These are phyloP conservation scores for Pythium brassicae DNA, from an alignment of 352 stramenopile species.

Conservation along the genomic window DNA sequence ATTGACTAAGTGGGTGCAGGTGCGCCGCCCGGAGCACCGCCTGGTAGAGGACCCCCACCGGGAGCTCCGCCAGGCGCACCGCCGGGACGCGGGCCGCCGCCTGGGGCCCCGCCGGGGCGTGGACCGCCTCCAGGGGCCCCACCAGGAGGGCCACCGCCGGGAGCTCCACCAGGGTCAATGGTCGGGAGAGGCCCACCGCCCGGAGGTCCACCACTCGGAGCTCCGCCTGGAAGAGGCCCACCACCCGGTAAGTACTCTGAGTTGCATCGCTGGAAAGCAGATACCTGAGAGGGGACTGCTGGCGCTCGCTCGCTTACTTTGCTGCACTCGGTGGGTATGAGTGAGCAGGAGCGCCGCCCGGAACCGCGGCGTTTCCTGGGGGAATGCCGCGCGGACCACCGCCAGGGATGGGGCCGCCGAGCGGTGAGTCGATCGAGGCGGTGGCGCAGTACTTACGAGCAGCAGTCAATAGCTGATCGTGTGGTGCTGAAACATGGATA, in stretches of 20 bases:
- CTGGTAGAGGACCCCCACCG: too few relatives aligned
- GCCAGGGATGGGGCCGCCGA: constrained; percentile 10
- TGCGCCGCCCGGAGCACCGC: not conserved
- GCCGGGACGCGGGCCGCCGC: constrained; percentile 1
- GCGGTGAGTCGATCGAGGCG: not conserved
- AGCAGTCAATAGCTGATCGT: too few relatives aligned
- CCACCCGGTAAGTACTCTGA: constrained; percentile 17
- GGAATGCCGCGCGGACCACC: constrained; percentile 6
- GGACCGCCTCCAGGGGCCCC: constrained; percentile 18
- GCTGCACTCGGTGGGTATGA: too few relatives aligned
- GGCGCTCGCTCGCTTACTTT: too few relatives aligned
- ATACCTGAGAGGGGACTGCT: too few relatives aligned
- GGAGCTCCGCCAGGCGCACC: constrained; percentile 13
- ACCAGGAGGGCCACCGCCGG: constrained; percentile 16
- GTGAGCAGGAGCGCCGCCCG: constrained; percentile 17
- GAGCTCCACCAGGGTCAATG: constrained; percentile 1
- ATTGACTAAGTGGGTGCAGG: not conserved
- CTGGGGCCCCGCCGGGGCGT: constrained; percentile 9
- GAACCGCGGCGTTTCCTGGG: constrained; percentile 14
- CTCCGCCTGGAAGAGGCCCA: constrained; percentile 24
- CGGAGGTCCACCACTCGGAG: constrained; percentile 6
- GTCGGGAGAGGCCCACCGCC: not conserved
- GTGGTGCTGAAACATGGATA: not conserved
- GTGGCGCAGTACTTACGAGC: too few relatives aligned
- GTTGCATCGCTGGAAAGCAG: too few relatives aligned